These are phyloP conservation scores for Pseudogymnoascus sp. DNA, from an alignment of 2,329 filamentous ascomycete genomes.

Conservation along the genomic window DNA sequence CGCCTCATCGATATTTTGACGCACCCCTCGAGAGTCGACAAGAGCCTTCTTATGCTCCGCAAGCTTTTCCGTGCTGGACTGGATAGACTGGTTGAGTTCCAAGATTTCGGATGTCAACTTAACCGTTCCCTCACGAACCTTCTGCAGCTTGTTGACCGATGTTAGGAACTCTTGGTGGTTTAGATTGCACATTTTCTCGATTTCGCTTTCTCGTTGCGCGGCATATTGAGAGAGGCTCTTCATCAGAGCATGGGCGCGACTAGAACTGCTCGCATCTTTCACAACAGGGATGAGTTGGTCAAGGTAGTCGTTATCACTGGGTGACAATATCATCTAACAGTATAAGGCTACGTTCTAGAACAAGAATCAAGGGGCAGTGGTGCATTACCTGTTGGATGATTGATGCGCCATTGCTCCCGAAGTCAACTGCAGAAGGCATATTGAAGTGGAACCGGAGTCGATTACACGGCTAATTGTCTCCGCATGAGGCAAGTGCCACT, in stretches of 20 bases:
- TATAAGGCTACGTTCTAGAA: background rate
- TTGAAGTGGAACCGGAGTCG: background rate
- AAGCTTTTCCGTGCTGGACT: conserved; percentile 86
- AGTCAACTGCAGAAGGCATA: conserved; percentile 16
- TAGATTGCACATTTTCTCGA: conserved; percentile 87
- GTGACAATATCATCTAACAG: conserved; percentile 77
- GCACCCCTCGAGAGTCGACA: conserved; percentile 83
- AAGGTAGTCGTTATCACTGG: conserved; percentile 86
- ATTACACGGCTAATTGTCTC: background rate
- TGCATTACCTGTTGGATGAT: conserved; percentile 22
- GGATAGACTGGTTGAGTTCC: conserved; percentile 87
- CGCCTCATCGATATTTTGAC: conserved; percentile 93
- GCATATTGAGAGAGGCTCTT: conserved; percentile 76
- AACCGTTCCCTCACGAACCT: conserved; percentile 84
- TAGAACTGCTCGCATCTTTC: conserved; percentile 75
- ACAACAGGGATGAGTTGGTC: conserved; percentile 92
- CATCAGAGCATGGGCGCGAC: conserved; percentile 64
- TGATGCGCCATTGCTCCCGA: conserved; percentile 14
- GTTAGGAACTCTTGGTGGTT: conserved; percentile 95
- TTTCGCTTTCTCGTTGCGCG: conserved; percentile 78
- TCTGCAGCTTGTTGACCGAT: conserved; percentile 89
- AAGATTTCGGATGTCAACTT: conserved; percentile 84
- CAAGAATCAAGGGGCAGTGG: background rate
- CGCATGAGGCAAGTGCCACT: background rate
- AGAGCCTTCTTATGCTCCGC: conserved; percentile 90